Evolutionary conservation across 345 rosid species (phyloP).

Genomic region (Hibiscus syriacus): DNA sequence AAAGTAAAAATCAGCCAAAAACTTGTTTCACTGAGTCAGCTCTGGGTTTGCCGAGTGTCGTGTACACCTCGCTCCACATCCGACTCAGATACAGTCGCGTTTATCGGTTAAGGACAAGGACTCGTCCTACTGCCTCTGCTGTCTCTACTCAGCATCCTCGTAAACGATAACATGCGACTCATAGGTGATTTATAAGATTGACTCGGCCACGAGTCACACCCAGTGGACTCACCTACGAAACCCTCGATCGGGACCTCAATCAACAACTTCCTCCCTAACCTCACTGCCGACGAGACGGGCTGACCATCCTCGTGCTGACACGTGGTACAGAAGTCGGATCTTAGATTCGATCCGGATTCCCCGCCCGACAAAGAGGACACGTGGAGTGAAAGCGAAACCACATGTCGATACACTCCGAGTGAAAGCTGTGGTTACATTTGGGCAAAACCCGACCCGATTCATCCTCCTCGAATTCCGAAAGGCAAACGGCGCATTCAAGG

Average conservation of each 20-base stretch:
- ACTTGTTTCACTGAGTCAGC: neutral
- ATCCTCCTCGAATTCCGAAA: constrained; percentile 43
- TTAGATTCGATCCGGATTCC: constrained; percentile 22
- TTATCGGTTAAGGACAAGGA: constrained; percentile 19
- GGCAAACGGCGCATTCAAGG: constrained; percentile 44
- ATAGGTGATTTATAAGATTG: constrained; percentile 49
- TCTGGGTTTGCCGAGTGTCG: constrained; percentile 12
- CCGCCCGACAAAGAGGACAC: constrained; percentile 75
- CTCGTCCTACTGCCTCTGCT: constrained; percentile 20
- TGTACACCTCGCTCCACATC: constrained; percentile 41
- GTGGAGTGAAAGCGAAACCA: constrained; percentile 92
- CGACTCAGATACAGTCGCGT: constrained; percentile 17
- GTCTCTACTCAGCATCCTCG: constrained; percentile 47
- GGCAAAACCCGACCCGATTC: too few species aligned
- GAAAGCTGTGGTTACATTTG: constrained; percentile 74
- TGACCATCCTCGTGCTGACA: constrained; percentile 21
- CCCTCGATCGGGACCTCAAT: constrained; percentile 30
- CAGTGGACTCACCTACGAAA: constrained; percentile 17
- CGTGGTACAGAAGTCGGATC: constrained; percentile 18
- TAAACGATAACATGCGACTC: constrained; percentile 51
- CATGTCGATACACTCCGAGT: constrained; percentile 82
- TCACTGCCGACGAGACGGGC: constrained; percentile 16
- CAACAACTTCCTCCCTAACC: constrained; percentile 30
- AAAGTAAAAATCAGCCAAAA: neutral
- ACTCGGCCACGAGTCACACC: constrained; percentile 16